Evolutionary conservation across 2,329 filamentous ascomycete genomes (phyloP).

Genomic region (Stagonosporopsis vannaccii): DNA sequence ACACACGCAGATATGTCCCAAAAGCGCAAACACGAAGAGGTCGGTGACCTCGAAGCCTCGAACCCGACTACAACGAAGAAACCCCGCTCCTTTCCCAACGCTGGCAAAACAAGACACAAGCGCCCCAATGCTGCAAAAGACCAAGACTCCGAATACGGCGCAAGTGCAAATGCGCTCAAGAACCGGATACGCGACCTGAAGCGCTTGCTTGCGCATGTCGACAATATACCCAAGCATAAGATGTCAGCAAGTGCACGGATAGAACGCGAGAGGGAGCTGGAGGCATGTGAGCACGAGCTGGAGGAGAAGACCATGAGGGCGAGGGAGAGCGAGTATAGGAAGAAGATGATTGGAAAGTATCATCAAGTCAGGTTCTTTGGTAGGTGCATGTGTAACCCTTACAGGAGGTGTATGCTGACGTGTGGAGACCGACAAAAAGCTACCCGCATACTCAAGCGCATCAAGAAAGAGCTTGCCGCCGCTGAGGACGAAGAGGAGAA

Average conservation of each 20-base stretch:
- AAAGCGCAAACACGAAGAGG: conserved; percentile 45
- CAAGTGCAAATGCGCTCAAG: conserved; percentile 67
- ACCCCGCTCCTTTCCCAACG: conserved; percentile 31
- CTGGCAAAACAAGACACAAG: conserved; percentile 24
- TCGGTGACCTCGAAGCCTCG: conserved; percentile 21
- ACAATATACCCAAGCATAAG: conserved; percentile 53
- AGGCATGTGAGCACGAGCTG: conserved; percentile 70
- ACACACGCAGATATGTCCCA: conserved; percentile 39
- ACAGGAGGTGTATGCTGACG: conserved; percentile 17
- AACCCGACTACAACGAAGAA: conserved; percentile 32
- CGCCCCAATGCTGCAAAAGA: conserved; percentile 33
- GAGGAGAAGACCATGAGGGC: conserved; percentile 51
- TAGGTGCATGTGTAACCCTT: conserved; percentile 48
- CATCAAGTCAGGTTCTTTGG: conserved; percentile 88
- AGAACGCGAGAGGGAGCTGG: conserved; percentile 76
- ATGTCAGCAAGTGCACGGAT: conserved; percentile 72
- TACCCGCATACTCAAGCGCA: conserved; percentile 69
- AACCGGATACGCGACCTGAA: conserved; percentile 75
- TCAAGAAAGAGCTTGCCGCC: conserved; percentile 64
- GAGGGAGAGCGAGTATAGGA: conserved; percentile 66
- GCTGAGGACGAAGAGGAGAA: conserved; percentile 61
- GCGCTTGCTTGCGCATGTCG: conserved; percentile 67
- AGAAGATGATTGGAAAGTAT: conserved; percentile 78
- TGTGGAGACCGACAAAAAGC: conserved; percentile 74
- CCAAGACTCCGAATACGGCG: conserved; percentile 33